A percentile compares a stretch with the other conserved stretches of the same genome.
phyloP scores from a whole-genome alignment of 345 rosid species.

The Hibiscus trionum region DNA sequence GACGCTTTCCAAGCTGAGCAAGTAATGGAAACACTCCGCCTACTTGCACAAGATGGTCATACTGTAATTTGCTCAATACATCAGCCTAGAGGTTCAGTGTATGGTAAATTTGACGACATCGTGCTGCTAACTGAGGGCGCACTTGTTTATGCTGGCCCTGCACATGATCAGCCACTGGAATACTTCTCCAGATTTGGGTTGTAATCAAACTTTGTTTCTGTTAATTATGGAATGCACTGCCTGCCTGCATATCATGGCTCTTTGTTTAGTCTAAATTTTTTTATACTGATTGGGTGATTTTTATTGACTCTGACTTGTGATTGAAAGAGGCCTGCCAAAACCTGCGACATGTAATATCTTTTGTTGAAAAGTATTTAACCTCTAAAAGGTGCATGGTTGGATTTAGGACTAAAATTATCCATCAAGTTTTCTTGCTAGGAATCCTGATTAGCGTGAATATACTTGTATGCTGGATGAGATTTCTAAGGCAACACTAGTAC shows the following conservation, averaged over 20 bases:
- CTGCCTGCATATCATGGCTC: neutral
- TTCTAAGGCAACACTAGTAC: neutral
- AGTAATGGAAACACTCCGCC: slow-evolving; percentile 91
- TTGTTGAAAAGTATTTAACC: neutral
- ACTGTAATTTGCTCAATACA: slow-evolving; percentile 96
- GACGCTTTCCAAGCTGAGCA: slow-evolving; percentile 97
- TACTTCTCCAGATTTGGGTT: slow-evolving; percentile 88
- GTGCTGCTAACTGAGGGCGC: slow-evolving; percentile 72
- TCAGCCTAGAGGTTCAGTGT: slow-evolving; percentile 95
- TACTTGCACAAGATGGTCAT: slow-evolving; percentile 89
- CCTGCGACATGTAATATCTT: neutral
- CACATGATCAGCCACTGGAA: slow-evolving; percentile 60
- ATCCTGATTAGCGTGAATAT: neutral
- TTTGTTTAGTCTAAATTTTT: neutral
- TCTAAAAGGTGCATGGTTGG: neutral
- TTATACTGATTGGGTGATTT: neutral
- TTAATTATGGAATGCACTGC: slow-evolving; percentile 2
- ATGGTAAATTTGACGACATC: slow-evolving; percentile 83
- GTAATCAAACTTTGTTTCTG: slow-evolving; percentile 20
- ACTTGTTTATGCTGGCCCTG: slow-evolving; percentile 88
- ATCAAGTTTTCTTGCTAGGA: neutral
- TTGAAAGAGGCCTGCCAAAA: neutral
- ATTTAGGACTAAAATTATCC: neutral
- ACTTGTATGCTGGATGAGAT: neutral
- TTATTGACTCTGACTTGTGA: slow-evolving; percentile 2